Conservation (phyloP, 257 asterid genomes). For the Ilex aquifolium region DNA sequence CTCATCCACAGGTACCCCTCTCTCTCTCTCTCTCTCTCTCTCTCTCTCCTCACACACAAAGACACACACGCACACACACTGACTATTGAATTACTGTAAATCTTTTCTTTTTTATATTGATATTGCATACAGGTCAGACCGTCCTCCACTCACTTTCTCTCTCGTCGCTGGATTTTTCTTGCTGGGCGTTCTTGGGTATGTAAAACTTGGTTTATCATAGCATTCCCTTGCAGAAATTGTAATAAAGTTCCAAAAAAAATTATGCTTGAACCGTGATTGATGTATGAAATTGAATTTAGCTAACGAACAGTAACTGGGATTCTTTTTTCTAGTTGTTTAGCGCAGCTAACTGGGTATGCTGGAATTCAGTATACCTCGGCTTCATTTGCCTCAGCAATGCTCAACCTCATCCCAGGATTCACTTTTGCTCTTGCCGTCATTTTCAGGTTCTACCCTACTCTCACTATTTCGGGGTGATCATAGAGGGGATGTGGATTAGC, state of each 20-base stretch:
- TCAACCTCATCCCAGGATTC: constrained; percentile 63
- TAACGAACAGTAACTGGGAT: too few relatives aligned
- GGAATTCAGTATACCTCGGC: constrained; percentile 53
- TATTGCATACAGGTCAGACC: constrained; percentile 15
- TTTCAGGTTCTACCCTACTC: constrained; percentile 32
- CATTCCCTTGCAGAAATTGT: too few relatives aligned
- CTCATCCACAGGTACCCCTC: constrained; percentile 40
- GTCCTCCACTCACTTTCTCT: constrained; percentile 34
- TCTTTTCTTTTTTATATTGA: background rate
- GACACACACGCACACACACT: background rate
- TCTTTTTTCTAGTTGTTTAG: constrained; percentile 27
- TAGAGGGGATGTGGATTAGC: too few relatives aligned
- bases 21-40: background rate
- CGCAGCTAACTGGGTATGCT: constrained; percentile 52
- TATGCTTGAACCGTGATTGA: too few relatives aligned
- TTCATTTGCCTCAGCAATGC: constrained; percentile 44
- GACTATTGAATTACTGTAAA: too few relatives aligned
- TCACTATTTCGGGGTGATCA: background rate
- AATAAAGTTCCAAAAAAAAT: too few relatives aligned
- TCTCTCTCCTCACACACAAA: too few relatives aligned
- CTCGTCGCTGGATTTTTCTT: constrained; percentile 49
- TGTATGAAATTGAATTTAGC: too few relatives aligned
- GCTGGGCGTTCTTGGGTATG: constrained; percentile 65
- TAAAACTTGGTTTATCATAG: background rate
- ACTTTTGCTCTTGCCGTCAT: constrained; percentile 52